Percentiles rank a stretch among this genome's conserved stretches.
These are phyloP conservation scores for Sugiyamaella pinicola DNA, from an alignment of 1,139 yeast species.

Conservation along the genomic window DNA sequence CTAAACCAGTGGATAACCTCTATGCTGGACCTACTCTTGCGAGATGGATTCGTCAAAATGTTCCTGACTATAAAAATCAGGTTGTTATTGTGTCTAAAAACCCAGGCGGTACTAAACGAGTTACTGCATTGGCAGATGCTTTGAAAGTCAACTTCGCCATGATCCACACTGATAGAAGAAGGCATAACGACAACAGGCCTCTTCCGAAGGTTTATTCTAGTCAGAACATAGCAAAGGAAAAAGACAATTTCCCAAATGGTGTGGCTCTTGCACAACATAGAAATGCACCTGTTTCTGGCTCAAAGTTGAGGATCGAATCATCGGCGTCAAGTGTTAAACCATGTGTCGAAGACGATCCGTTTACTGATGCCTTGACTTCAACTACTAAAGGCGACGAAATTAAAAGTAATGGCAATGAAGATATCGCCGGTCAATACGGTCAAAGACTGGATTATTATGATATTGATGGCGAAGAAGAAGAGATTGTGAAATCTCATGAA, in stretches of 20 bases:
- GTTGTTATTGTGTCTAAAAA: conserved; percentile 93
- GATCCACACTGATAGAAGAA: conserved; percentile 97
- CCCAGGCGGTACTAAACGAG: conserved; percentile 98
- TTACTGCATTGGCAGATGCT: conserved; percentile 94
- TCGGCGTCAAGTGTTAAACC: conserved; percentile 4
- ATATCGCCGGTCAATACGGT: conserved; percentile 12
- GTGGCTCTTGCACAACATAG: conserved; percentile 21
- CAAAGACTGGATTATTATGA: conserved; percentile 18
- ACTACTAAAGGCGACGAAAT: conserved; percentile 8
- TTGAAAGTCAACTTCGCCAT: conserved; percentile 95
- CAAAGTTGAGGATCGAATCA: conserved; percentile 14
- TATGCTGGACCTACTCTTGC: conserved; percentile 97
- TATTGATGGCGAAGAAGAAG: conserved; percentile 42
- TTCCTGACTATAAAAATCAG: conserved; percentile 76
- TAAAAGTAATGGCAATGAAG: background rate
- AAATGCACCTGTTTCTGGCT: conserved; percentile 10
- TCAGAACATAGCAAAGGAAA: conserved; percentile 23
- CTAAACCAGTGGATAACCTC: conserved; percentile 94
- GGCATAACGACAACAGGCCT: conserved; percentile 69
- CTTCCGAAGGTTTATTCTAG: conserved; percentile 32
- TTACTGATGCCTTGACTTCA: conserved; percentile 19
- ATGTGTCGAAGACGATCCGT: conserved; percentile 21
- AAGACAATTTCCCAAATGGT: conserved; percentile 7
- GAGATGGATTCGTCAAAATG: conserved; percentile 91
- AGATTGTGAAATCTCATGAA: conserved; percentile 69